Base-by-base conservation (phyloP, 1,284 basidiomycete species). In the Boletus sp. region DNA sequence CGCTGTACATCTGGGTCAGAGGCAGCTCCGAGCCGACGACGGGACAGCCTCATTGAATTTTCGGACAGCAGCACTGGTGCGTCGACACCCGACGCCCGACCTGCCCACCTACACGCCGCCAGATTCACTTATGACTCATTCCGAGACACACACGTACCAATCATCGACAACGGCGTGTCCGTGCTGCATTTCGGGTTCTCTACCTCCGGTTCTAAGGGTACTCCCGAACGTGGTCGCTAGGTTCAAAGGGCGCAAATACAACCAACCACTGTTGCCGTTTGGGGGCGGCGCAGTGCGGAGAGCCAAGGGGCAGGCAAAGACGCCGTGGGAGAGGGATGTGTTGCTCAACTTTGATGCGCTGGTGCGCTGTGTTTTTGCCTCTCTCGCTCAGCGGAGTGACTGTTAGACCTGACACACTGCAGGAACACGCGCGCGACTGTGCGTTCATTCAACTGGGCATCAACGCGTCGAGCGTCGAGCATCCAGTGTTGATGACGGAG, bases 341-440 rank as follows among this genome's bases (percentile, higher is more conserved):
- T 76, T 97, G 55, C 82, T 94, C 67, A 95, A 95, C 73, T 92
- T 91, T 68, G 96, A 97, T 75, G 88, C 93, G 43, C 79, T 97
- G 82, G 95, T 97, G 77, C 77, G 93, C 79, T 47, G 13, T 31
- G 8, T 30, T 30, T 30, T 30, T 30, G 28, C 8, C 28, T 30
- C 28, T 30, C 28, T n/a, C n/a, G n/a, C 28, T 30, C 8, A 4
- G 28, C 28, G 28, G 28, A 30, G 28, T 30, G 28, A 30, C 7
- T 7, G 30, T 30, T 30, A 19, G 9, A 50, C 37, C 13, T n/a
- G n/a, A n/a, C n/a, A n/a, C n/a, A n/a, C n/a, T 31, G 64, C 81
- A 97, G 96, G 97, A 99, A 82, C 90, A 93, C 73, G 91, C 94
- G 6, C 79, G 99, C 54, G 97, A 99, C 78, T 96, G 92, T 77